Conservation (phyloP, 192 early-diverging fungal genomes). For the Coemansia sp. region DNA sequence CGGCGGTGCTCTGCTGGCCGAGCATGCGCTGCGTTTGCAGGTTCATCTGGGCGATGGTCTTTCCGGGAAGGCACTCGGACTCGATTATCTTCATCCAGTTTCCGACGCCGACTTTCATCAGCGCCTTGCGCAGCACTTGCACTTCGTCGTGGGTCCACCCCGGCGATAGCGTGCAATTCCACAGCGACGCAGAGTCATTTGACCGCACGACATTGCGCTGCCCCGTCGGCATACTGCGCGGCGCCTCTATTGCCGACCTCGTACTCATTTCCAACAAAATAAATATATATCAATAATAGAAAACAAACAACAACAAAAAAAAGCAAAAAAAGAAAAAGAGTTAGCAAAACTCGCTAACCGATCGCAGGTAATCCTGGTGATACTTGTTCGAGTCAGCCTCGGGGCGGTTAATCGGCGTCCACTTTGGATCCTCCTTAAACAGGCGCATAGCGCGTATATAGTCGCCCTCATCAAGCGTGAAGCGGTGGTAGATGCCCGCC, state of each 20-base stretch:
- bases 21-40: conserved; percentile 91
- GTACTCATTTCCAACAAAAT: background rate
- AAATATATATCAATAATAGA: background rate
- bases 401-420: conserved; percentile 78
- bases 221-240: conserved; percentile 86
- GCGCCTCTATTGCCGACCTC: conserved; percentile 46
- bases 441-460: conserved; percentile 85
- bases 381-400: conserved; percentile 59
- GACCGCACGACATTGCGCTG: conserved; percentile 88
- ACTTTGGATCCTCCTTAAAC: conserved; percentile 80
- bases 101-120: conserved; percentile 89
- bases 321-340: conserved; percentile 13
- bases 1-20: conserved; percentile 93
- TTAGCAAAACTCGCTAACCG: background rate
- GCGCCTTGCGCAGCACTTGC: conserved; percentile 74
- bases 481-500: conserved; percentile 94
- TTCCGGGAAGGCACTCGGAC: conserved; percentile 82
- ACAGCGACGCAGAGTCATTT: conserved; percentile 91
- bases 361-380: conserved; percentile 53
- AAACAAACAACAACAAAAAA: conserved; percentile 1
- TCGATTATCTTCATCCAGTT: conserved; percentile 98
- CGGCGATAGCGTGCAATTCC: conserved; percentile 93
- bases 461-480: conserved; percentile 85
- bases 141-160: conserved; percentile 89
- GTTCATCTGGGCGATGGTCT: conserved; percentile 98